Conservation (phyloP, 768 basidiomycete genomes). For the Kwoniella dejecticola region DNA sequence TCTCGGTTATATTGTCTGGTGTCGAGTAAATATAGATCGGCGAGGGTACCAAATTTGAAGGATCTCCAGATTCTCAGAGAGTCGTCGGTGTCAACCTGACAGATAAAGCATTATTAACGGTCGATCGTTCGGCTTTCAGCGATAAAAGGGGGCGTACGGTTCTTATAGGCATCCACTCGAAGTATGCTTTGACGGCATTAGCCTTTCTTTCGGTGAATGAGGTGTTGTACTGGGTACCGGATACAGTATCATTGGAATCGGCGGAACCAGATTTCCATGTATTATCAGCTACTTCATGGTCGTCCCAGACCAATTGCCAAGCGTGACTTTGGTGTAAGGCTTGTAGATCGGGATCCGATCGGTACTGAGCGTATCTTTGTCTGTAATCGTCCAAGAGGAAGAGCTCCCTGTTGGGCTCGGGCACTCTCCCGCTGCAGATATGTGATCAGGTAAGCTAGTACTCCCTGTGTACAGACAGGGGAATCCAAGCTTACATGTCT, state of each 20-base stretch:
- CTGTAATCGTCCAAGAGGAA: slow-evolving; percentile 61
- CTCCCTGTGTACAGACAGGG: too few relatives aligned
- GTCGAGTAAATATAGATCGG: slow-evolving; percentile 67
- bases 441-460: too few relatives aligned
- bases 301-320: slow-evolving; percentile 62
- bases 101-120: not conserved
- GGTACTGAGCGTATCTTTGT: slow-evolving; percentile 58
- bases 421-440: slow-evolving; percentile 58
- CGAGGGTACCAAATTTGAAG: slow-evolving; percentile 67
- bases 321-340: slow-evolving; percentile 61
- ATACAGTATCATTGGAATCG: slow-evolving; percentile 62
- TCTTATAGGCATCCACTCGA: slow-evolving; percentile 63
- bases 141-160: slow-evolving; percentile 6
- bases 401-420: slow-evolving; percentile 61
- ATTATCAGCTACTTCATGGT: slow-evolving; percentile 62
- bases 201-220: slow-evolving; percentile 66
- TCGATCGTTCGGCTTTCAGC: not conserved
- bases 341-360: slow-evolving; percentile 61
- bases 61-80: slow-evolving; percentile 67
- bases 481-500: slow-evolving; percentile 57
- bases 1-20: slow-evolving; percentile 66
- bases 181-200: slow-evolving; percentile 56
- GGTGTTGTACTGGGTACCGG: slow-evolving; percentile 62
- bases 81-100: slow-evolving; percentile 62
- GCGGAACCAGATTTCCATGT: slow-evolving; percentile 65